Conservation (phyloP, 495 filamentous ascomycete species). For the Aspergillus diversus region DNA sequence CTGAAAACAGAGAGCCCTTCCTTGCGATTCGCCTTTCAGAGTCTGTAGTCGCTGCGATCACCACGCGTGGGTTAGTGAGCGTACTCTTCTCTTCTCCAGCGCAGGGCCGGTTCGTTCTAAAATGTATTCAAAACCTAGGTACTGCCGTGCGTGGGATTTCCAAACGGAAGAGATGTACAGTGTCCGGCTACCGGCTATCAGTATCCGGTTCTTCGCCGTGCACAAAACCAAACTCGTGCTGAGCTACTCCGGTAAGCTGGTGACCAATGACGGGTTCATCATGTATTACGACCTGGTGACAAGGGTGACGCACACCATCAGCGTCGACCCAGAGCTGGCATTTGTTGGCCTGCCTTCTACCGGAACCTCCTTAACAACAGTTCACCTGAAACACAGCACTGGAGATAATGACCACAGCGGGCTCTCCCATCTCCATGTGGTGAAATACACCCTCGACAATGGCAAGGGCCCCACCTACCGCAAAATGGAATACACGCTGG, state of each 20-base stretch:
- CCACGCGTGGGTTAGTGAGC: slow-evolving; percentile 30
- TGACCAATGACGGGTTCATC: slow-evolving; percentile 10
- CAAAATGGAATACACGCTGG: background rate
- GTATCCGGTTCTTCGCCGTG: slow-evolving; percentile 18
- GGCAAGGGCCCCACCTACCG: background rate
- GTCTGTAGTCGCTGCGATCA: slow-evolving; percentile 30
- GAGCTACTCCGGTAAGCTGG: slow-evolving; percentile 3
- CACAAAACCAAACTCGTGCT: slow-evolving; percentile 28
- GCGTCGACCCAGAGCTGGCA: slow-evolving; percentile 12
- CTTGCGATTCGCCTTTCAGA: slow-evolving; percentile 24
- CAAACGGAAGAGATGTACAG: slow-evolving; percentile 23
- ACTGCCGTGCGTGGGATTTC: slow-evolving; percentile 39
- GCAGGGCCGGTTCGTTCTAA: background rate
- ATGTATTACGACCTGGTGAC: slow-evolving; percentile 33
- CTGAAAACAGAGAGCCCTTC: slow-evolving; percentile 36
- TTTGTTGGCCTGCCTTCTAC: slow-evolving; percentile 17
- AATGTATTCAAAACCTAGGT: slow-evolving; percentile 15
- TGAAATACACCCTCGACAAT: slow-evolving; percentile 15
- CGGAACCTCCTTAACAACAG: slow-evolving; percentile 14
- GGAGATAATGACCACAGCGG: background rate
- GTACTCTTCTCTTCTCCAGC: background rate
- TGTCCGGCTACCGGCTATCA: slow-evolving; percentile 30
- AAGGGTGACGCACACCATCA: slow-evolving; percentile 22
- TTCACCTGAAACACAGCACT: slow-evolving; percentile 16
- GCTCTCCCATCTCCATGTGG: slow-evolving; percentile 15